Conservation (phyloP, 352 stramenopile species). For the Phytophthora lateralis region DNA sequence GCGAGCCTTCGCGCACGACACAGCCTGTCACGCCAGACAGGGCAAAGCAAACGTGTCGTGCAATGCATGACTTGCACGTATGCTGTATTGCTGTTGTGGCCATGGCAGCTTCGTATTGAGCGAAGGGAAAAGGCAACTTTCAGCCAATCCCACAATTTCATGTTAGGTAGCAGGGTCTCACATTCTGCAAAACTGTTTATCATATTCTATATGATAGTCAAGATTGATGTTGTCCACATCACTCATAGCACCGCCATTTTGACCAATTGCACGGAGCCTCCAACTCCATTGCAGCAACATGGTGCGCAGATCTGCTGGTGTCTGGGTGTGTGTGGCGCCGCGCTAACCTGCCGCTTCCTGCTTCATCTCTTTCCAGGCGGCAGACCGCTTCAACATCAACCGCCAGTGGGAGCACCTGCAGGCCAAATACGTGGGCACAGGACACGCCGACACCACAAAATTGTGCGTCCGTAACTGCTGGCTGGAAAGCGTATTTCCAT, state of each 20-base stretch:
- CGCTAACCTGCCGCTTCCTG: slow-evolving; percentile 13
- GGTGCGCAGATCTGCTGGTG: slow-evolving; percentile 22
- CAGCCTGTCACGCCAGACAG: slow-evolving; percentile 17
- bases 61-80: too few species aligned
- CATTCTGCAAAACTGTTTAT: background rate
- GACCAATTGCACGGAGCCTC: background rate
- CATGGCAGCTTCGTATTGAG: background rate
- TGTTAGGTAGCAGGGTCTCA: background rate
- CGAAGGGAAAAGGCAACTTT: background rate
- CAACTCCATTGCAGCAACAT: slow-evolving; percentile 14
- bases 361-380: slow-evolving; percentile 47
- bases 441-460: slow-evolving; percentile 97
- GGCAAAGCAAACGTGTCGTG: background rate
- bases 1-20: slow-evolving; percentile 8
- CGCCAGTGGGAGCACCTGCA: slow-evolving; percentile 94
- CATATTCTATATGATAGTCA: background rate
- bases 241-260: background rate
- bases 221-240: background rate
- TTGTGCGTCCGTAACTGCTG: slow-evolving; percentile 74
- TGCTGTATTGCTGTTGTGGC: too few species aligned
- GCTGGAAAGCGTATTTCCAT: background rate
- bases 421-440: slow-evolving; percentile 95
- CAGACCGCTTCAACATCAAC: slow-evolving; percentile 92
- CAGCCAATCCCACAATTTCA: background rate
- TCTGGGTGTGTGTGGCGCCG: background rate